Conservation (phyloP, 768 basidiomycete species). For the Mycena sanguinolenta region DNA sequence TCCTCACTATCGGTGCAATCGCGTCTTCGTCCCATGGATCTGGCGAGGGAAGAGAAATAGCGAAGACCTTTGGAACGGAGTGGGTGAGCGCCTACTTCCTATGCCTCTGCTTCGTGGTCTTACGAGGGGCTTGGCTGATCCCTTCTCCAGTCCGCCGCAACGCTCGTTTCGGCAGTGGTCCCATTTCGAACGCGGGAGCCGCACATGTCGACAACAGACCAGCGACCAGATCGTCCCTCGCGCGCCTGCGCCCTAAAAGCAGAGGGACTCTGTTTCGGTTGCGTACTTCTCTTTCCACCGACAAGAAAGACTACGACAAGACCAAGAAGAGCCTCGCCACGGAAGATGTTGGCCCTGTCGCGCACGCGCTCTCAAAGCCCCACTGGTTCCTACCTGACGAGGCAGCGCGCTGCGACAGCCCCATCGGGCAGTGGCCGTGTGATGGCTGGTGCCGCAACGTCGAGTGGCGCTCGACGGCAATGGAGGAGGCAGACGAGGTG, state of each 20-base stretch:
- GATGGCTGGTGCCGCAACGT: constrained; percentile 24
- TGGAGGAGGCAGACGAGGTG: not conserved
- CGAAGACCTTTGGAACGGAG: constrained; percentile 1
- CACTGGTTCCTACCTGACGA: too few relatives aligned
- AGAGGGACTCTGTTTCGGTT: not conserved
- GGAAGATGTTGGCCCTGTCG: too few relatives aligned
- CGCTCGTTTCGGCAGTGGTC: constrained; percentile 6
- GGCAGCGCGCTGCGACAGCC: too few relatives aligned
- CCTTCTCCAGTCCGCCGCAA: constrained; percentile 16
- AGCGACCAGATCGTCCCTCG: too few relatives aligned
- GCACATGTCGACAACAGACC: too few relatives aligned
- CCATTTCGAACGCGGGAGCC: too few relatives aligned
- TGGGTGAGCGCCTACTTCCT: constrained; percentile 13
- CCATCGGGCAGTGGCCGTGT: constrained; percentile 22
- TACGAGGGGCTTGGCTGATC: not conserved
- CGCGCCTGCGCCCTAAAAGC: not conserved
- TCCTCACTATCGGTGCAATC: constrained; percentile 29
- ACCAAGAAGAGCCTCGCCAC: too few relatives aligned
- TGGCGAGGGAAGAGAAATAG: constrained; percentile 8
- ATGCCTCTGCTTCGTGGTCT: not conserved
- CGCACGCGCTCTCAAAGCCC: too few relatives aligned
- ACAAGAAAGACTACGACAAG: too few relatives aligned
- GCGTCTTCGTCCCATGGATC: constrained; percentile 30
- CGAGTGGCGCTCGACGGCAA: not conserved
- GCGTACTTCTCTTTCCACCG: not conserved